Base-by-base conservation (phyloP, 495 filamentous ascomycete genomes). In the Durotheca rogersii region DNA sequence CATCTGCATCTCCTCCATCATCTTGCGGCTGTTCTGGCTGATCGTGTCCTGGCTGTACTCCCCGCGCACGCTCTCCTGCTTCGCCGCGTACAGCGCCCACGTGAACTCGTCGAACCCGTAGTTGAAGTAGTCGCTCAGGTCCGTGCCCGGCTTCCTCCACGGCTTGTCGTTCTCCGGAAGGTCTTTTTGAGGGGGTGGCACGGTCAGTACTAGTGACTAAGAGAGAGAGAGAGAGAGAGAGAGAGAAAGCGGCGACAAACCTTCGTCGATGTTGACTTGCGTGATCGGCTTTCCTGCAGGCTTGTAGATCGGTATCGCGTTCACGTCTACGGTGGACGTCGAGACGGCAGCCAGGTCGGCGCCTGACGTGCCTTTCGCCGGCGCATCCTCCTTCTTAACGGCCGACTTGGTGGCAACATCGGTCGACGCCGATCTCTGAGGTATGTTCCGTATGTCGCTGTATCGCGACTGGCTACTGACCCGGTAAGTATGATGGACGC, bases 31-130 rank as follows among this genome's bases (percentile, higher is more conserved):
- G 47, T 83, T 83, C 33, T 75, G 71, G 6, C 89, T 81, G 25
- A 81, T 71, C 41, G 72, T 71, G 11, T 81, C 78, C 30, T 69
- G 69, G 55, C 69, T 75, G 62, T 74, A 84, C 50, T 89, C 87
- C 44, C 81, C 82, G 12, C 86, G 79, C 47, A 95, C 71, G 3
- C 78, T 75, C 45, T 89, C 83, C 63, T 97, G 94, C 60, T 94
- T 94, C 51, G 90, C 69, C 20, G 91, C 91, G 69, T 97, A 98
- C 49, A 88, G 81, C 19, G 91, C 87, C 93, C 93, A 98, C 11
- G 94, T 96, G 66, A 97, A 98, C 68, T 98, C 93, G 72, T 98
- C 93, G 54, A 98, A 98, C 27, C 94, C 94, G 73, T 97, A 98
- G 72, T 98, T 98, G 79, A 98, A 98, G 68, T 93, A 98, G 67